A percentile compares a stretch with the other conserved stretches of the same genome.
These are phyloP conservation scores for Calonectria ilicicola DNA, from an alignment of 2,329 filamentous ascomycete species.

Conservation along the genomic window DNA sequence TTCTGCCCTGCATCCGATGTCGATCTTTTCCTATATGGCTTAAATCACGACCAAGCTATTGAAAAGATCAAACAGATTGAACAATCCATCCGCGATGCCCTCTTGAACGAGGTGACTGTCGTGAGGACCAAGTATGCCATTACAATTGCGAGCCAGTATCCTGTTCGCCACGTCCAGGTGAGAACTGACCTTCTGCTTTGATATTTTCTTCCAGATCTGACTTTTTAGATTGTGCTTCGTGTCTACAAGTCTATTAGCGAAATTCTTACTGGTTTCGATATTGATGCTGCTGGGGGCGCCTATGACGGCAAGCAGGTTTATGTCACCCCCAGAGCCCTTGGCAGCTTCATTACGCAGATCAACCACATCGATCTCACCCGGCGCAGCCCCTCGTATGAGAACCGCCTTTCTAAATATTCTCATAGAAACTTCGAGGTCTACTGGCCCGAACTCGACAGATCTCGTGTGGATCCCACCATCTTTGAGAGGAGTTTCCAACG, in stretches of 20 bases:
- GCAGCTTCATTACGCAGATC: constrained; percentile 83
- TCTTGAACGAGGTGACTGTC: constrained; percentile 85
- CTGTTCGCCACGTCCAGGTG: constrained; percentile 81
- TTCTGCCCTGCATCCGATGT: constrained; percentile 88
- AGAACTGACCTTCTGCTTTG: not conserved
- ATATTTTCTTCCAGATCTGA: constrained; percentile 10
- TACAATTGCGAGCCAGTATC: constrained; percentile 87
- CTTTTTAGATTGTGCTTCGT: constrained; percentile 78
- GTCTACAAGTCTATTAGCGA: constrained; percentile 88
- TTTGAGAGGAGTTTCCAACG: constrained; percentile 84
- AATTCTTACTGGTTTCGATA: constrained; percentile 89
- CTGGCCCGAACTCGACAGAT: constrained; percentile 80
- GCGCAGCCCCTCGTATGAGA: constrained; percentile 89
- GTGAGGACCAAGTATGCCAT: constrained; percentile 89
- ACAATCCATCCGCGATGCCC: constrained; percentile 77
- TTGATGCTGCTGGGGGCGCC: constrained; percentile 85
- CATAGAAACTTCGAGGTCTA: constrained; percentile 87
- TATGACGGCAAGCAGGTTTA: constrained; percentile 87
- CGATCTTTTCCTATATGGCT: constrained; percentile 85
- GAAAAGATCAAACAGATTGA: constrained; percentile 91
- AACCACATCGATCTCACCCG: constrained; percentile 85
- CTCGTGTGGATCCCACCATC: constrained; percentile 85
- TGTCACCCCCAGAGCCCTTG: constrained; percentile 80
- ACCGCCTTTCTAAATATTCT: constrained; percentile 86
- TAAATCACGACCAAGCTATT: constrained; percentile 81